Evolutionary conservation across 2,329 filamentous ascomycete genomes (phyloP).

Genomic region (Akanthomyces lecanii): DNA sequence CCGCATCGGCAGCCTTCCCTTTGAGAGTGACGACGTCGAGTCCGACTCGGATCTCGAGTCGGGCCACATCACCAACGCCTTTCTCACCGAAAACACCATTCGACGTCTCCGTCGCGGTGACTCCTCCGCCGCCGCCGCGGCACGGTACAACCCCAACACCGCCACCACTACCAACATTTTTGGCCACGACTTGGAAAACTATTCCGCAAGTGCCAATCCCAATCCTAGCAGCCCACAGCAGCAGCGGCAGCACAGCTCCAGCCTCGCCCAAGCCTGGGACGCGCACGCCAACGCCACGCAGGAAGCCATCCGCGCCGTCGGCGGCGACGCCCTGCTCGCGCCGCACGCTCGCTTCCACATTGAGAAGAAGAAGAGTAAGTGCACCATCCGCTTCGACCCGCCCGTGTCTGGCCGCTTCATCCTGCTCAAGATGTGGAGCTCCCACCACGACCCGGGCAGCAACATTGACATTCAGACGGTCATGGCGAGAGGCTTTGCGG

Average conservation of each 20-base stretch:
- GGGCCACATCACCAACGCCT: slow-evolving; percentile 18
- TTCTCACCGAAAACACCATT: slow-evolving; percentile 21
- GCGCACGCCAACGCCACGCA: slow-evolving; percentile 51
- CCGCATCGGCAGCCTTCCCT: slow-evolving; percentile 51
- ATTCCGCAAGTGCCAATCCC: no score
- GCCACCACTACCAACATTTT: slow-evolving; percentile 1
- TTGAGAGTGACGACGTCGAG: slow-evolving; percentile 41
- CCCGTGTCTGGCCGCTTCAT: slow-evolving; percentile 79
- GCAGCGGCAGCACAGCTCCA: slow-evolving; percentile 13
- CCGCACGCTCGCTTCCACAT: slow-evolving; percentile 83
- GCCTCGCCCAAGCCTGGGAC: slow-evolving; percentile 36
- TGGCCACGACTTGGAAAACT: slow-evolving; percentile 15
- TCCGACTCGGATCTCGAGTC: slow-evolving; percentile 35
- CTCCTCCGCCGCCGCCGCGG: slow-evolving; percentile 15
- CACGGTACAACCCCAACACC: slow-evolving; percentile 11
- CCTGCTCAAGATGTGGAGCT: slow-evolving; percentile 86
- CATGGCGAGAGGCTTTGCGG: slow-evolving; percentile 77
- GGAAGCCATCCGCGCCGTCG: slow-evolving; percentile 53
- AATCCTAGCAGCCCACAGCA: neutral
- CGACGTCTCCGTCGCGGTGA: slow-evolving; percentile 20
- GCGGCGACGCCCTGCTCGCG: slow-evolving; percentile 54
- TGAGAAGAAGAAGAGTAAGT: slow-evolving; percentile 74
- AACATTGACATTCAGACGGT: slow-evolving; percentile 92
- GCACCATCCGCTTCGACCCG: slow-evolving; percentile 80
- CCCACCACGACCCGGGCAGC: slow-evolving; percentile 55